phyloP scores from a whole-genome alignment of 176 grass and related monocot species.

The Pontederia crassipes region DNA sequence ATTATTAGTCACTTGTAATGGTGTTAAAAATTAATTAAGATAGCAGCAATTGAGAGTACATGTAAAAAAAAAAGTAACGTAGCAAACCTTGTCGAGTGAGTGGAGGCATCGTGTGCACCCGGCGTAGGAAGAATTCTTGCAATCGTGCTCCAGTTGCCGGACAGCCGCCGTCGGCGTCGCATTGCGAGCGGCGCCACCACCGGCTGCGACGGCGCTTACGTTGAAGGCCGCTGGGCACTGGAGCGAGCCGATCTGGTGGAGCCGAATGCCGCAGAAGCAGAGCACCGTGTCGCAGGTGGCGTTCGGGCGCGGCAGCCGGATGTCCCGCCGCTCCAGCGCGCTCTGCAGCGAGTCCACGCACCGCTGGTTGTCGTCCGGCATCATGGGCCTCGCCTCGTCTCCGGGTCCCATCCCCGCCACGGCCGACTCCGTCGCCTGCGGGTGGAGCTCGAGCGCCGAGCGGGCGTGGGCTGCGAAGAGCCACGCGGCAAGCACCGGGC shows the following conservation, averaged over 20 bases:
- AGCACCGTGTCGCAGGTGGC: conserved; percentile 78
- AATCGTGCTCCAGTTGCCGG: conserved; percentile 65
- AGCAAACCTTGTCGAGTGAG: conserved; percentile 71
- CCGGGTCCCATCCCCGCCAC: too few relatives aligned
- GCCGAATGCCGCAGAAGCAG: conserved; percentile 95
- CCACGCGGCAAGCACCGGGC: conserved; percentile 67
- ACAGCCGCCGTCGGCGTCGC: conserved; percentile 78
- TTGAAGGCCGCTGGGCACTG: conserved; percentile 90
- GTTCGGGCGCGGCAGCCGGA: conserved; percentile 63
- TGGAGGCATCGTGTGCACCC: conserved; percentile 86
- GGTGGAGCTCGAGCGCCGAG: conserved; percentile 42
- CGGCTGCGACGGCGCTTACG: conserved; percentile 8
- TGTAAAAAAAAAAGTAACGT: neutral
- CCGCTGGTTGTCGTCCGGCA: conserved; percentile 93
- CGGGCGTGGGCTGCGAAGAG: conserved; percentile 94
- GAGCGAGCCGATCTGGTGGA: conserved; percentile 97
- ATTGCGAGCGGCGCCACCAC: conserved; percentile 21
- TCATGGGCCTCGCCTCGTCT: conserved; percentile 30
- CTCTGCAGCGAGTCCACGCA: conserved; percentile 79
- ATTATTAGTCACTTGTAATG: too few relatives aligned
- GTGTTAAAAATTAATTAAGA: too few relatives aligned
- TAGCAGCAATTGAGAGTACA: too few relatives aligned
- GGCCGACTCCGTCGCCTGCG: too few relatives aligned
- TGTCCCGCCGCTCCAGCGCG: conserved; percentile 60
- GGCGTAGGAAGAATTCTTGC: conserved; percentile 81